Percentiles rank a stretch among this genome's conserved stretches.
Conservation (phyloP, 192 early-diverging fungal genomes). For the Pilaira anomala region DNA sequence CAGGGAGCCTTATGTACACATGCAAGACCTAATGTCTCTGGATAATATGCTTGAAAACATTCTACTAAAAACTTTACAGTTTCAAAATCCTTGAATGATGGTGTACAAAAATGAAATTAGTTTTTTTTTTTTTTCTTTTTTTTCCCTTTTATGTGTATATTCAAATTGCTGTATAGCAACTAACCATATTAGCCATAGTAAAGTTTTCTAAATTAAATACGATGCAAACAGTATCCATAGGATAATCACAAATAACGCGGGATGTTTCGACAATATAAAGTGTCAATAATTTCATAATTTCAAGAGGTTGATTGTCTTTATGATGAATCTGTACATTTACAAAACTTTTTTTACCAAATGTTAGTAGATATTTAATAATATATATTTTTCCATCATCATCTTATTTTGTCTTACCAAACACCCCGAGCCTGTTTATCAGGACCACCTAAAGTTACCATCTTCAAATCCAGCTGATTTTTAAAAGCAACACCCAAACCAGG, state of each 20-base stretch:
- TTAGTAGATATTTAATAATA: neutral
- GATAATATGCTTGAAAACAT: slow-evolving; percentile 86
- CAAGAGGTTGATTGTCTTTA: slow-evolving; percentile 57
- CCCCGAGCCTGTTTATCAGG: slow-evolving; percentile 48
- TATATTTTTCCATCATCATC: too few species aligned
- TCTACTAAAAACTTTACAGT: slow-evolving; percentile 73
- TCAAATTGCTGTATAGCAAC: neutral
- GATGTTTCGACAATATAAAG: slow-evolving; percentile 70
- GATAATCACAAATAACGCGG: slow-evolving; percentile 60
- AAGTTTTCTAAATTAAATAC: slow-evolving; percentile 83
- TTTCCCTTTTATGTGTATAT: too few species aligned
- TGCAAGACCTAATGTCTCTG: slow-evolving; percentile 77
- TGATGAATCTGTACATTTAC: slow-evolving; percentile 51
- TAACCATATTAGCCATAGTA: slow-evolving; percentile 63
- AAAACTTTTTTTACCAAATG: slow-evolving; percentile 32
- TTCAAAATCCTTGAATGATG: slow-evolving; percentile 55
- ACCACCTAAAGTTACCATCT: slow-evolving; percentile 49
- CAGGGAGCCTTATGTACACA: slow-evolving; percentile 86
- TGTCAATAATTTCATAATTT: slow-evolving; percentile 62
- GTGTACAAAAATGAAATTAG: neutral
- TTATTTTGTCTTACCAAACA: slow-evolving; percentile 41
- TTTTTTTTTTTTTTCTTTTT: slow-evolving; percentile 1
- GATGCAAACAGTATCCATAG: slow-evolving; percentile 67
- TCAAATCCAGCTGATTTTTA: slow-evolving; percentile 39
- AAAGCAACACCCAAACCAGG: slow-evolving; percentile 30